Base-by-base conservation (phyloP, 75 land plant genomes). In the Azolla pinnata region DNA sequence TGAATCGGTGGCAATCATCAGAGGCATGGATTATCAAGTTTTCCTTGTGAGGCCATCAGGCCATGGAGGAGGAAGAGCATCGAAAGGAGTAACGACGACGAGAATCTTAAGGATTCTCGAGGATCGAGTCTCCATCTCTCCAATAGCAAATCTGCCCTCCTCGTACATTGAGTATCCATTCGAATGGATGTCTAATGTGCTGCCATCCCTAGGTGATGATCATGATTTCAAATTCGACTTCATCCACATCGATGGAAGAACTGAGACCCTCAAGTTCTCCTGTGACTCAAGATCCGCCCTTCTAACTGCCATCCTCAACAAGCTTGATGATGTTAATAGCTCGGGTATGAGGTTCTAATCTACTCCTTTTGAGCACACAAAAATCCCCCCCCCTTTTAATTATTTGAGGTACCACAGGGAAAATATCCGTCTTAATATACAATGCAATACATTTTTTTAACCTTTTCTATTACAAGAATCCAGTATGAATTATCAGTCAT, bases 231-330 rank as follows among this genome's bases (percentile, higher is more conserved):
- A 31, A 14, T 46, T 77, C 48, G 76, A 77, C 48, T 57, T 77
- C 45, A 27, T 56, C 2, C 63, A 67, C 35, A 44, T 32, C 42
- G 55, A 33, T 44, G 67, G 35, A 23, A 55, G 56, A 23, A 46
- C 10, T 17, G 63, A 74, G 4, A 77, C 71, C 8, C 53, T 77
- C 31, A 72, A 55, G 0, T 47, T 74, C 18, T 67, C 28, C 40
- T 73, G 79, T 33, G 79, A 77, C 18, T 62, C 67, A 29, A 62
- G 77, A 62, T 74, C 77, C 29, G 78, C 64, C 35, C 71, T 77
- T n/a, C 54, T 77, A 8, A 73, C 72, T 51, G 63, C 71, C 17
- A 67, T 77, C 7, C 40, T 74, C 35, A 74, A 67, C 65, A 55
- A 53, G 45, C 50, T 74, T 21, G 77, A 77, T 59, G 78, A 74